Conservation (phyloP, 2,329 filamentous ascomycete species). For the Fusarium brevicatenulatum region DNA sequence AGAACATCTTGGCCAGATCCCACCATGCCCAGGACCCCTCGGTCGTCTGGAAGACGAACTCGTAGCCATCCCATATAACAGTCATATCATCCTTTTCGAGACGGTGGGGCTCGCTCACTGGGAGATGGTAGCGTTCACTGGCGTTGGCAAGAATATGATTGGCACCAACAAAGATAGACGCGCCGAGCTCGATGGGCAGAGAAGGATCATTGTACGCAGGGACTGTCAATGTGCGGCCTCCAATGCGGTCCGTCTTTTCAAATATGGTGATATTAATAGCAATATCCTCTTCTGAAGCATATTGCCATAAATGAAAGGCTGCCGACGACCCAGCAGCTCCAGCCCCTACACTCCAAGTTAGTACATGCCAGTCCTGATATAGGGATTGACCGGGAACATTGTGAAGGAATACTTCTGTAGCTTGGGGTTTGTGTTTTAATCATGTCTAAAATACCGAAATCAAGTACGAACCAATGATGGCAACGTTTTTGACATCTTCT, state of each 20-base stretch:
- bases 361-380: background rate
- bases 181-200: conserved; percentile 84
- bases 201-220: conserved; percentile 74
- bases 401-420: background rate
- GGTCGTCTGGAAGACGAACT: conserved; percentile 75
- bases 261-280: conserved; percentile 86
- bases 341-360: conserved; percentile 69
- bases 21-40: conserved; percentile 76
- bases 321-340: conserved; percentile 88
- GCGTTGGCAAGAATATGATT: conserved; percentile 86
- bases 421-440: background rate
- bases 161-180: conserved; percentile 87
- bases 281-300: conserved; percentile 69
- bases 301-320: conserved; percentile 83
- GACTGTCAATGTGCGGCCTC: conserved; percentile 88
- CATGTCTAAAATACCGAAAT: background rate
- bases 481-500: conserved; percentile 47
- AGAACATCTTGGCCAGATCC: conserved; percentile 81
- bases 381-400: background rate
- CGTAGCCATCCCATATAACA: conserved; percentile 84
- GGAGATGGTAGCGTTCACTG: conserved; percentile 75
- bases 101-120: conserved; percentile 57
- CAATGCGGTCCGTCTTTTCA: conserved; percentile 80
- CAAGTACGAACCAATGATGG: conserved; percentile 50
- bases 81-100: conserved; percentile 65